These are phyloP conservation scores for Citropsis articulata DNA, from an alignment of 345 rosid species.

Conservation along the genomic window DNA sequence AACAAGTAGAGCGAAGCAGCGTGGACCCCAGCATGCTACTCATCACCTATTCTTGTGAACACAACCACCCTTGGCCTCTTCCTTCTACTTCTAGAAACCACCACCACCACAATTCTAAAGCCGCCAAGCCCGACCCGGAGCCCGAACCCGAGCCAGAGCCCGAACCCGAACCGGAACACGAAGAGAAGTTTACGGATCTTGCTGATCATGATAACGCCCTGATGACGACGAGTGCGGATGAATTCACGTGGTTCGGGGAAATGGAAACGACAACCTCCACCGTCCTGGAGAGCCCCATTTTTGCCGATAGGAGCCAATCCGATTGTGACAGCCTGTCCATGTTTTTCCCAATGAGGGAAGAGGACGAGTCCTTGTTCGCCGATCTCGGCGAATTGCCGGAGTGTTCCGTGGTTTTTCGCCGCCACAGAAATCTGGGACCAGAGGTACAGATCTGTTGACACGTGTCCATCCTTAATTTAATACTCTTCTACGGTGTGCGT, in stretches of 20 bases:
- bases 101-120: slow-evolving; percentile 32
- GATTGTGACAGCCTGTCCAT: slow-evolving; percentile 38
- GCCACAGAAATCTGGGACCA: slow-evolving; percentile 63
- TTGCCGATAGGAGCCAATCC: slow-evolving; percentile 31
- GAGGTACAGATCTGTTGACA: slow-evolving; percentile 72
- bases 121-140: slow-evolving; percentile 16
- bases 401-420: slow-evolving; percentile 77
- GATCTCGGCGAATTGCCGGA: slow-evolving; percentile 99
- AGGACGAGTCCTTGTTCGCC: slow-evolving; percentile 92
- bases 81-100: slow-evolving; percentile 47
- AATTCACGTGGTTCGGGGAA: slow-evolving; percentile 80
- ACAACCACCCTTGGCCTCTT: slow-evolving; percentile 89
- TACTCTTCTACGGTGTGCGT: slow-evolving; percentile 14
- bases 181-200: slow-evolving; percentile 51
- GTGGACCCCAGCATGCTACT: slow-evolving; percentile 80
- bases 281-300: slow-evolving; percentile 66
- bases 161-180: slow-evolving; percentile 32
- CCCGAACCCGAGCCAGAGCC: slow-evolving; percentile 29
- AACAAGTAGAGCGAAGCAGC: slow-evolving; percentile 94
- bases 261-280: slow-evolving; percentile 76
- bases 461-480: slow-evolving; percentile 19
- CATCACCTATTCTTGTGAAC: slow-evolving; percentile 85
- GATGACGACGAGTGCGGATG: slow-evolving; percentile 37
- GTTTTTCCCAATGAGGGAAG: slow-evolving; percentile 66
- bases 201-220: slow-evolving; percentile 40